phyloP scores from a whole-genome alignment of 2,329 filamentous ascomycete species.

The Neopestalotiopsis rosae region DNA sequence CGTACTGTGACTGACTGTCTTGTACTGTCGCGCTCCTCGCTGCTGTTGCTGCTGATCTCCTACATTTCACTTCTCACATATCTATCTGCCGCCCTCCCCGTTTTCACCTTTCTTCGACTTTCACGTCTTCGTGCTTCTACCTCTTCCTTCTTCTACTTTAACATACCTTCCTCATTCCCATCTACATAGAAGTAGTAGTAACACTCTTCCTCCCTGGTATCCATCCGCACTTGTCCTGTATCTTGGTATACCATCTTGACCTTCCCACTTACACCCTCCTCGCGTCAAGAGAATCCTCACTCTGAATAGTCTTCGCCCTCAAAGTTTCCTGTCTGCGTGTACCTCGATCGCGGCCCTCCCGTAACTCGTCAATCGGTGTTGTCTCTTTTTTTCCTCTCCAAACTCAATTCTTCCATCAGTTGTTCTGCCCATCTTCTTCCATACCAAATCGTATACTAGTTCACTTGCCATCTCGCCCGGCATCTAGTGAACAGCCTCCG shows the following conservation, averaged over 20 bases:
- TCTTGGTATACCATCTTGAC: neutral
- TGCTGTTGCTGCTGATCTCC: conserved; percentile 29
- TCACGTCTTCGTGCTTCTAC: neutral
- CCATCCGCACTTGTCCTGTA: conserved; percentile 22
- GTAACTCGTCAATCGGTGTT: neutral
- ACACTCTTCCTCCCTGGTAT: conserved; percentile 23
- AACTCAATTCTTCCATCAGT: conserved; percentile 27
- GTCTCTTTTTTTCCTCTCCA: conserved; percentile 23
- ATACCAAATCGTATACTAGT: conserved; percentile 11
- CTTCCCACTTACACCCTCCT: conserved; percentile 14
- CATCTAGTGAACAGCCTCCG: conserved; percentile 15
- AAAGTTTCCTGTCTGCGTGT: neutral
- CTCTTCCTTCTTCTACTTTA: neutral
- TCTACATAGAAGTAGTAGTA: no score
- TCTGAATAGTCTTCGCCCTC: neutral
- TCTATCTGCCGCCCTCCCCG: conserved; percentile 9
- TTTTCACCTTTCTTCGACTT: neutral
- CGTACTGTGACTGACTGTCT: neutral
- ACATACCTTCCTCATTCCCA: neutral
- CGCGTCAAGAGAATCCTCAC: conserved; percentile 16
- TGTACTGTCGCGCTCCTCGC: neutral
- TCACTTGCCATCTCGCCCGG: conserved; percentile 17
- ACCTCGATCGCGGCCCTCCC: neutral
- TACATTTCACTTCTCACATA: conserved; percentile 25
- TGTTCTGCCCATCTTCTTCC: conserved; percentile 21